Evolutionary conservation across 2,329 filamentous ascomycete genomes (phyloP).

Genomic region (Xylariaceae sp.): DNA sequence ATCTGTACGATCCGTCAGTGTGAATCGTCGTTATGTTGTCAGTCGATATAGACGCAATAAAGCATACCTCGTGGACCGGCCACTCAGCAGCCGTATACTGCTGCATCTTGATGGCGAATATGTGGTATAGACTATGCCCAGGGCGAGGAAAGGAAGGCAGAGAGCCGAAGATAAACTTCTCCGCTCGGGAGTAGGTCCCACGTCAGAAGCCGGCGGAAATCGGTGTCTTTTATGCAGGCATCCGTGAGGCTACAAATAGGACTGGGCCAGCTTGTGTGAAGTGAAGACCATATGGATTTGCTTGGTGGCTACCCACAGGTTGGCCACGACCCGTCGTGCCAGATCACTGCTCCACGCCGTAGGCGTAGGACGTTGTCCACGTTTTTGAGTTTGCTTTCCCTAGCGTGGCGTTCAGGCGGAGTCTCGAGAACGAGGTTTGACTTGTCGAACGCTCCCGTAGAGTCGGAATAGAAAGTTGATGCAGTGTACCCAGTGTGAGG

Average conservation of each 20-base stretch:
- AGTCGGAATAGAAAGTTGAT: constrained; percentile 11
- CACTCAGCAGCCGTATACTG: constrained; percentile 42
- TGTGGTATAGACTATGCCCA: neutral
- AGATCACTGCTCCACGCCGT: constrained; percentile 8
- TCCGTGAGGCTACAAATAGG: constrained; percentile 17
- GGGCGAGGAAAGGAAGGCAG: constrained; percentile 1
- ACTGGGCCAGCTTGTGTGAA: constrained; percentile 6
- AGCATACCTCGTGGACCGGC: constrained; percentile 48
- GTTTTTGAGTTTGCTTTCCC: constrained; percentile 8
- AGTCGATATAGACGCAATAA: neutral
- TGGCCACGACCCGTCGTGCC: constrained; percentile 4
- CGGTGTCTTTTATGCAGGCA: constrained; percentile 26
- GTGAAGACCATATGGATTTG: constrained; percentile 10
- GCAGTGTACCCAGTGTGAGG: constrained; percentile 13
- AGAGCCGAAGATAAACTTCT: constrained; percentile 13
- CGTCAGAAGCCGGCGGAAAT: constrained; percentile 17
- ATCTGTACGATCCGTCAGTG: constrained; percentile 53
- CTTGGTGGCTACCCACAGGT: constrained; percentile 17
- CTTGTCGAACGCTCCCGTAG: constrained; percentile 6
- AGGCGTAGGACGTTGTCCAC: constrained; percentile 16
- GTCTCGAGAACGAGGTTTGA: constrained; percentile 5
- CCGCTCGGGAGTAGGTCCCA: constrained; percentile 9
- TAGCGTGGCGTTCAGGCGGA: constrained; percentile 4
- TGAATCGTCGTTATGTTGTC: neutral
- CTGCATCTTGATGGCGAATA: constrained; percentile 37